Evolutionary conservation across 2,329 filamentous ascomycete genomes (phyloP), one percentile per base, ranked within the genome.

Genomic region (Polytolypa hystricis): DNA sequence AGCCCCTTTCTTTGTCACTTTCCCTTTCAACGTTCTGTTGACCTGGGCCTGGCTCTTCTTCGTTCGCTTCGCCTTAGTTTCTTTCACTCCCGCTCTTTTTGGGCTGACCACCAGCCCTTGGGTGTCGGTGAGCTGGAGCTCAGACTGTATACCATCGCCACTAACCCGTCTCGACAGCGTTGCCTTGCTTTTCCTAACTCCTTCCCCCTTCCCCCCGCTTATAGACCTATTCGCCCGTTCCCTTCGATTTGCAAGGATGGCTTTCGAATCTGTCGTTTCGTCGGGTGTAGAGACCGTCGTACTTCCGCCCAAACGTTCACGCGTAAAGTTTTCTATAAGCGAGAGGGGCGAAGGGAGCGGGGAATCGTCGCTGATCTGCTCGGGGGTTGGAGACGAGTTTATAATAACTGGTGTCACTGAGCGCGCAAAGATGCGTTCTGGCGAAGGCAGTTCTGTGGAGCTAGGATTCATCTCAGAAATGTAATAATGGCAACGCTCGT

Each of bases 381-480:
- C 43, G 7, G 35, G 12, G 15, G 11, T 16, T 11, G 16, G 30
- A 4, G 37, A 29, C 8, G 30, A 33, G 19, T 34, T 14, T 14
- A 35, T 44, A 42, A 31, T 45, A 39, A 42, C 27, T 30, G 53
- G 57, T 40, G 47, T 51, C 48, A 60, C 56, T 11, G 45, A 52
- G 29, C 39, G 45, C 33, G 52, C 40, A 40, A 55, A 46, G 45
- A 56, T 33, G 29, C 40, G 48, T 23, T 52, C 53, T 17, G 64
- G 61, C 4, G 63, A 63, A 12, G 62, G 65, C 17, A 8, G 12
- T 5, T 15, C 11, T 18, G 60, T 62, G 34, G 66, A 47, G 37
- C 62, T 41, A 37, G 62, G n/a, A n/a, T n/a, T n/a, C n/a, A n/a
- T n/a, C n/a, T n/a, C 55, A 35, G 33, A 28, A 2, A 14, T 35